Evolutionary conservation across 352 stramenopile species (phyloP).

Genomic region (Phytophthora europaea): DNA sequence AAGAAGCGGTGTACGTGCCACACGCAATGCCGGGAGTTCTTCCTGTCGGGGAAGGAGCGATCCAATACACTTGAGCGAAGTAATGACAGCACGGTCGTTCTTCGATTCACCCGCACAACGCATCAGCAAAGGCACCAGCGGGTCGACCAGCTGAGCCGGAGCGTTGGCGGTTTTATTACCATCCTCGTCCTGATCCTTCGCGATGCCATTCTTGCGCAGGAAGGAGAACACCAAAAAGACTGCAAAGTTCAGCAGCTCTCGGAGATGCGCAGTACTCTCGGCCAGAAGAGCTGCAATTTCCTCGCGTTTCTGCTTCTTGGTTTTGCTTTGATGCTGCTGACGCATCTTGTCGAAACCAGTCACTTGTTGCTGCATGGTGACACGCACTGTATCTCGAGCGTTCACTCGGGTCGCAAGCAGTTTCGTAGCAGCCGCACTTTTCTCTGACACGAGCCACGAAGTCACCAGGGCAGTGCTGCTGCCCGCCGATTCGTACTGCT

Average conservation of each 20-base stretch:
- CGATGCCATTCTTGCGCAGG: slow-evolving; percentile 48
- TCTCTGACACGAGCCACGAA: slow-evolving; percentile 87
- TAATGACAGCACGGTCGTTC: slow-evolving; percentile 92
- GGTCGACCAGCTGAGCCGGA: slow-evolving; percentile 86
- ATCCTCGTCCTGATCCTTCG: slow-evolving; percentile 26
- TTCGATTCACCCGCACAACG: slow-evolving; percentile 92
- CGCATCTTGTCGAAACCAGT: slow-evolving; percentile 83
- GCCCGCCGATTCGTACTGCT: slow-evolving; percentile 55
- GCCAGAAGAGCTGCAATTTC: slow-evolving; percentile 33
- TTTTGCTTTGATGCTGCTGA: slow-evolving; percentile 47
- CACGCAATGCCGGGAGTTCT: slow-evolving; percentile 91
- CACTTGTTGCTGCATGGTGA: slow-evolving; percentile 75
- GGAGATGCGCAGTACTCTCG: slow-evolving; percentile 69
- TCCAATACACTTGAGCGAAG: slow-evolving; percentile 94
- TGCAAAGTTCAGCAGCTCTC: slow-evolving; percentile 89
- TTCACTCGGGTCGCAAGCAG: slow-evolving; percentile 71
- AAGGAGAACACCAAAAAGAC: slow-evolving; percentile 86
- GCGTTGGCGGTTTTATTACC: slow-evolving; percentile 32
- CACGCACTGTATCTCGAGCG: slow-evolving; percentile 56
- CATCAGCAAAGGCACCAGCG: slow-evolving; percentile 93
- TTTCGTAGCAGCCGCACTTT: slow-evolving; percentile 68
- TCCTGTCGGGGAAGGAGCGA: slow-evolving; percentile 86
- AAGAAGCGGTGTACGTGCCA: slow-evolving; percentile 84
- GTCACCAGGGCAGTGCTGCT: slow-evolving; percentile 51
- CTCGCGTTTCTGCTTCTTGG: slow-evolving; percentile 60